Evolutionary conservation across 805 yeast species (phyloP).

Genomic region (Yamadazyma nakazawae): DNA sequence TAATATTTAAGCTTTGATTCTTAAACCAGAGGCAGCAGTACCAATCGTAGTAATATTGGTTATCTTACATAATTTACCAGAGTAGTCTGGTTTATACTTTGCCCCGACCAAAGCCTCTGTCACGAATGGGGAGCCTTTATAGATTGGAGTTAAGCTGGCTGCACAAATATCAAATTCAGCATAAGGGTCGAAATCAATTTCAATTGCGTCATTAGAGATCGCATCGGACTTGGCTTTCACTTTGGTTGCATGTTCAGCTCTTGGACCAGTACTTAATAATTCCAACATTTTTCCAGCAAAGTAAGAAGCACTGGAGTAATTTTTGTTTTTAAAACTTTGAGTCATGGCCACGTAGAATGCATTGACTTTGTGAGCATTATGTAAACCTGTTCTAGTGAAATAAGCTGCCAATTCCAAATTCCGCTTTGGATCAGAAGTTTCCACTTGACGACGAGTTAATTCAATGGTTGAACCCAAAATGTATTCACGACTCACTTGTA

Average conservation of each 20-base stretch:
- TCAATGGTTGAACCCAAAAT: constrained; percentile 91
- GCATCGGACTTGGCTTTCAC: constrained; percentile 78
- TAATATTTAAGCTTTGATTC: constrained; percentile 23
- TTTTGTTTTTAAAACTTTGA: constrained; percentile 84
- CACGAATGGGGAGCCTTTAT: constrained; percentile 65
- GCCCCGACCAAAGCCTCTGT: constrained; percentile 89
- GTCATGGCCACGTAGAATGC: constrained; percentile 95
- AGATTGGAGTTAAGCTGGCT: constrained; percentile 82
- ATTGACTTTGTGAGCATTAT: constrained; percentile 77
- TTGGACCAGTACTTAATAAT: constrained; percentile 67
- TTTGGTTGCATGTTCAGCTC: constrained; percentile 85
- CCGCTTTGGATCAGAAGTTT: constrained; percentile 69
- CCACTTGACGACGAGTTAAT: constrained; percentile 78
- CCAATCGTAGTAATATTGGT: constrained; percentile 80
- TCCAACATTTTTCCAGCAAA: constrained; percentile 84
- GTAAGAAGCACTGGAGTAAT: constrained; percentile 81
- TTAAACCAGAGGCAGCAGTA: constrained; percentile 87
- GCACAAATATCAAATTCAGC: constrained; percentile 92
- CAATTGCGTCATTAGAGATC: constrained; percentile 79
- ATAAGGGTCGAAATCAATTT: constrained; percentile 88
- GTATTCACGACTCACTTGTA: constrained; percentile 80
- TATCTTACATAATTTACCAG: constrained; percentile 76
- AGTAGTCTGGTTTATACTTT: constrained; percentile 68
- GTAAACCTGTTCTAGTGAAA: constrained; percentile 82
- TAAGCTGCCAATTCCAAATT: constrained; percentile 94